Evolutionary conservation across 2,329 filamentous ascomycete genomes (phyloP).

Genomic region (Sporothrix luriei): DNA sequence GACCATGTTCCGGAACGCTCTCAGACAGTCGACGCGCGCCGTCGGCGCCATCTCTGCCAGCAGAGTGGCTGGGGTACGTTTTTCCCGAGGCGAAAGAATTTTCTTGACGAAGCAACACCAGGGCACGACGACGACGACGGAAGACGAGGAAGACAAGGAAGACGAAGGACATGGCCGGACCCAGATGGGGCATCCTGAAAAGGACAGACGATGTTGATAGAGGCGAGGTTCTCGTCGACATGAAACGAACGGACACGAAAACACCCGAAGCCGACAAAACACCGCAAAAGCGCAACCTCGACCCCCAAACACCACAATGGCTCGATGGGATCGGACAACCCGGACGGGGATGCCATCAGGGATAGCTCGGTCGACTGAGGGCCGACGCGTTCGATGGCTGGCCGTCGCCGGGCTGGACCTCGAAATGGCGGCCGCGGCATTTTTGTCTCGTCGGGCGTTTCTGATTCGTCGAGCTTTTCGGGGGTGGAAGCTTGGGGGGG

Average conservation of each 20-base stretch:
- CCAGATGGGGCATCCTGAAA: neutral
- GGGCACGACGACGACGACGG: slow-evolving; percentile 11
- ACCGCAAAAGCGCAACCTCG: neutral
- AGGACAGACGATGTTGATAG: neutral
- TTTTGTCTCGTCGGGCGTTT: slow-evolving; percentile 16
- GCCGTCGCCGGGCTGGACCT: neutral
- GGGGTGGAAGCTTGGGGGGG: slow-evolving; percentile 23
- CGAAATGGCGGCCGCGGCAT: slow-evolving; percentile 18
- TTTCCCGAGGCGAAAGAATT: slow-evolving; percentile 34
- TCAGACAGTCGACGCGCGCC: slow-evolving; percentile 94
- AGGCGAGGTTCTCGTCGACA: neutral
- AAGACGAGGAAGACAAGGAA: slow-evolving; percentile 45
- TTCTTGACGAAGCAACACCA: slow-evolving; percentile 10
- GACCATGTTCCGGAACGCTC: slow-evolving; percentile 96
- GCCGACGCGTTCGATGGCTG: slow-evolving; percentile 14
- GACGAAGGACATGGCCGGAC: slow-evolving; percentile 36
- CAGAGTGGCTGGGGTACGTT: slow-evolving; percentile 93
- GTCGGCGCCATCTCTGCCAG: slow-evolving; percentile 91
- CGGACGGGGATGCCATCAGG: neutral
- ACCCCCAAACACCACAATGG: neutral
- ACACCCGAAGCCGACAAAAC: slow-evolving; percentile 22
- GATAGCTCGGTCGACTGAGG: neutral
- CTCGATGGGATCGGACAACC: slow-evolving; percentile 18
- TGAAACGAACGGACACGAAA: neutral
- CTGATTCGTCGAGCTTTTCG: slow-evolving; percentile 26